These are phyloP conservation scores for Gossypium herbaceum DNA, from an alignment of 345 rosid species.

Conservation along the genomic window DNA sequence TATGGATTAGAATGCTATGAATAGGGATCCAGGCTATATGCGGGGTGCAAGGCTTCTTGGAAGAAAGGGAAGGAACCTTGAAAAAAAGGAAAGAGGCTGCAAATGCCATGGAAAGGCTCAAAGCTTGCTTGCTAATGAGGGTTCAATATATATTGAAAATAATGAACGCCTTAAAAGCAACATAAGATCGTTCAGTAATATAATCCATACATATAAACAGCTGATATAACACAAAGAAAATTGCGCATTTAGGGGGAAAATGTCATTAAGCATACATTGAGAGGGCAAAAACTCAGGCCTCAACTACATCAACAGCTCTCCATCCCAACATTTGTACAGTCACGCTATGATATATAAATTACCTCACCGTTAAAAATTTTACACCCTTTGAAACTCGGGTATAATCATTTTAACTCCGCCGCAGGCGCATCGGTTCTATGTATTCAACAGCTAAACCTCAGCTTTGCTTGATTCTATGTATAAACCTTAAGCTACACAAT, in stretches of 20 bases:
- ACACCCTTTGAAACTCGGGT: conserved; percentile 43
- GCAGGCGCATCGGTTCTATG: conserved; percentile 27
- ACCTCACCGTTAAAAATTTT: conserved; percentile 41
- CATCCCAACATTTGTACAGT: conserved; percentile 50
- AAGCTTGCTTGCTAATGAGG: too few relatives aligned
- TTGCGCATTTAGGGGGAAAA: conserved; percentile 1
- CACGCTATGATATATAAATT: conserved; percentile 34
- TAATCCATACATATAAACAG: neutral
- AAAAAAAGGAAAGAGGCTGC: conserved; percentile 53
- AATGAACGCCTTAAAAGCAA: neutral
- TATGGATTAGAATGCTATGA: neutral
- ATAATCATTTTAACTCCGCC: conserved; percentile 30
- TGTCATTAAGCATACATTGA: conserved; percentile 38
- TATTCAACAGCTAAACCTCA: conserved; percentile 35
- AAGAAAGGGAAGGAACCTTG: conserved; percentile 2
- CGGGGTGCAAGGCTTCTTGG: conserved; percentile 61
- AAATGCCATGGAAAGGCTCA: too few relatives aligned
- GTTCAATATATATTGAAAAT: too few relatives aligned
- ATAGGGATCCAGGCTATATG: conserved; percentile 50
- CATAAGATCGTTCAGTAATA: neutral
- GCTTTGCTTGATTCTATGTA: conserved; percentile 43
- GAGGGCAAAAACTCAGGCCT: conserved; percentile 22
- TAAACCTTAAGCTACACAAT: conserved; percentile 70
- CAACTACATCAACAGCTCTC: conserved; percentile 55
- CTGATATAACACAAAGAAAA: conserved; percentile 19